A percentile compares a stretch with the other conserved stretches of the same genome.
Conservation (phyloP, 305 asterid species). For the Plantago coronopus region DNA sequence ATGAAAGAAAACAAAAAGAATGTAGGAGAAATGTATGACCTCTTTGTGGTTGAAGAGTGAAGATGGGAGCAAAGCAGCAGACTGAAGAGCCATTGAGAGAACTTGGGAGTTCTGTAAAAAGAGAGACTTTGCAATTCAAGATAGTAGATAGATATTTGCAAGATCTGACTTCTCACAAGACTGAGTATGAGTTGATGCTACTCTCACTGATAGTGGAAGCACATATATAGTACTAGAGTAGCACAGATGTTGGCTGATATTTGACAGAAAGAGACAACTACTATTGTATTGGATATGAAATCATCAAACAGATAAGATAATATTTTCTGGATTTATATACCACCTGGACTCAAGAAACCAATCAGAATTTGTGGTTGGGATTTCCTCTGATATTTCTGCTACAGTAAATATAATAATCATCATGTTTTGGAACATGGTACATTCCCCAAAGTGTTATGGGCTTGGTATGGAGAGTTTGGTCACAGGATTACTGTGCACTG, state of each 20-base stretch:
- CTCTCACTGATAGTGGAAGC: conserved; percentile 9
- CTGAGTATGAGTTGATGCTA: conserved; percentile 16
- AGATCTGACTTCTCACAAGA: conserved; percentile 18
- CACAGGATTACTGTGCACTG: no score
- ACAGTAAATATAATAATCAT: not conserved
- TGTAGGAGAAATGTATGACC: conserved; percentile 31
- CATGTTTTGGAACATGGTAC: conserved; percentile 8
- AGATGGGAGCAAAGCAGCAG: conserved; percentile 65
- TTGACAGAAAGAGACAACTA: conserved; percentile 21
- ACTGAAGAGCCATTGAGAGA: conserved; percentile 64
- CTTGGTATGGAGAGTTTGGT: conserved; percentile 20
- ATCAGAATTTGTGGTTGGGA: conserved; percentile 52
- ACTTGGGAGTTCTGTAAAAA: conserved; percentile 1
- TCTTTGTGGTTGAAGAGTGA: conserved; percentile 64
- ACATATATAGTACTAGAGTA: conserved; percentile 33
- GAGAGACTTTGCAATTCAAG: not conserved
- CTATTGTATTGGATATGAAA: conserved; percentile 34
- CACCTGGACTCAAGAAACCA: conserved; percentile 49
- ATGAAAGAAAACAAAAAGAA: not conserved
- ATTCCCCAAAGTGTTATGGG: conserved; percentile 29
- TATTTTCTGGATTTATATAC: conserved; percentile 37
- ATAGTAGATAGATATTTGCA: conserved; percentile 13
- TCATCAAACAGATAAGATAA: conserved; percentile 56
- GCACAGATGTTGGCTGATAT: conserved; percentile 20
- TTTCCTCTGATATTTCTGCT: conserved; percentile 36